A percentile compares a stretch with the other conserved stretches of the same genome.
Conservation (phyloP, 257 asterid genomes). For the Primulina tabacum region DNA sequence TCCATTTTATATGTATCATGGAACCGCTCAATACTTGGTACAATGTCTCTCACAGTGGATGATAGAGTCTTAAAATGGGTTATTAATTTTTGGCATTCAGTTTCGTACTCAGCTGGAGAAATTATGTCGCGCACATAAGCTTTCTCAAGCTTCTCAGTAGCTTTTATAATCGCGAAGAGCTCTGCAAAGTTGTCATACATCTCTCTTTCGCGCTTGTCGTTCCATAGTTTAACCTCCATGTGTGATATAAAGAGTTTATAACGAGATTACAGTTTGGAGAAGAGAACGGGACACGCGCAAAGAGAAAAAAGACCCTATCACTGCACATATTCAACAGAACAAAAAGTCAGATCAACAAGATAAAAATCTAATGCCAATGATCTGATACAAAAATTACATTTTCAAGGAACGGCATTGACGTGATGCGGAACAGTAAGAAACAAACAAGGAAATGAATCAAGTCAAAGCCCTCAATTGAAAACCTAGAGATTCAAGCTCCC, state of each 20-base stretch:
- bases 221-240: slow-evolving; percentile 99
- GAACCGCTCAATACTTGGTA: slow-evolving; percentile 76
- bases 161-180: slow-evolving; percentile 85
- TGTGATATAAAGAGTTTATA: slow-evolving; percentile 2
- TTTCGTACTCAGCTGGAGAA: slow-evolving; percentile 59
- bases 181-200: slow-evolving; percentile 88
- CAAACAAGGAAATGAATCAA: background rate
- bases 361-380: background rate
- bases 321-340: slow-evolving; percentile 35
- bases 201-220: slow-evolving; percentile 96
- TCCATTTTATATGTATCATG: slow-evolving; percentile 88
- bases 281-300: slow-evolving; percentile 99
- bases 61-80: slow-evolving; percentile 84
- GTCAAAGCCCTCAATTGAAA: background rate
- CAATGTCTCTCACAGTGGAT: slow-evolving; percentile 66
- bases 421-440: background rate
- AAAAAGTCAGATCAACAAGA: slow-evolving; percentile 20
- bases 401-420: background rate
- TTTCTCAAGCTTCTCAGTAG: slow-evolving; percentile 88
- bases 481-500: background rate
- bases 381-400: background rate
- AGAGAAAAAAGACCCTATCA: slow-evolving; percentile 35
- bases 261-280: slow-evolving; percentile 56
- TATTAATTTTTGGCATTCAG: slow-evolving; percentile 74
- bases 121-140: slow-evolving; percentile 82